A percentile compares a stretch with the other conserved stretches of the same genome.
Conservation (phyloP, 1,284 basidiomycete species). For the Spongiforma sp. region DNA sequence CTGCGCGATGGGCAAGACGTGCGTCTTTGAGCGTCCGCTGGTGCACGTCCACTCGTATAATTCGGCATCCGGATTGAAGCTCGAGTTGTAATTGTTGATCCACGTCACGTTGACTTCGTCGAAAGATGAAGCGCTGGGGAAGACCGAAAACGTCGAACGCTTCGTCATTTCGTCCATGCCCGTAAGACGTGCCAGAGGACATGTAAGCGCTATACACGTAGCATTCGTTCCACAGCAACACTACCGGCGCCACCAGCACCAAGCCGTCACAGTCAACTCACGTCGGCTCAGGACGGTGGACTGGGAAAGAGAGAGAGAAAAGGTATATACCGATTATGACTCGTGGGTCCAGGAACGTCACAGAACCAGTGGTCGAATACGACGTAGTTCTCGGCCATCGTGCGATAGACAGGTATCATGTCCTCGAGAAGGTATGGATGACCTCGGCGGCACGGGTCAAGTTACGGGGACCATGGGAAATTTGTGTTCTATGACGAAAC, state of each 20-base stretch:
- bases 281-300: background rate
- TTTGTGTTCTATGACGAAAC: constrained; percentile 29
- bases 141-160: constrained; percentile 27
- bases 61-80: constrained; percentile 30
- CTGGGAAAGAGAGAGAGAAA: background rate
- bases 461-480: too few relatives aligned
- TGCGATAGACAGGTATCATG: constrained; percentile 30
- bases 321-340: constrained; percentile 29
- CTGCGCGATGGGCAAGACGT: constrained; percentile 22
- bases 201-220: constrained; percentile 34
- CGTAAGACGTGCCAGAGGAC: constrained; percentile 34
- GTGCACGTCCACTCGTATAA: constrained; percentile 30
- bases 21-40: constrained; percentile 26
- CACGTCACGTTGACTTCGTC: constrained; percentile 32
- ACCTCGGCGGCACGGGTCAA: constrained; percentile 29
- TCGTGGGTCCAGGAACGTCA: constrained; percentile 33
- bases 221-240: too few relatives aligned
- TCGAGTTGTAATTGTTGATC: constrained; percentile 34
- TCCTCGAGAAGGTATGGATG: constrained; percentile 31
- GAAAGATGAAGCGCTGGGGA: constrained; percentile 35
- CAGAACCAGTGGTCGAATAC: constrained; percentile 33
- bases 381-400: constrained; percentile 30
- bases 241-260: too few relatives aligned
- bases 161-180: constrained; percentile 23
- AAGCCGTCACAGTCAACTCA: too few relatives aligned